Conservation (phyloP, 106 monocot species). For the Posidonia australis region DNA sequence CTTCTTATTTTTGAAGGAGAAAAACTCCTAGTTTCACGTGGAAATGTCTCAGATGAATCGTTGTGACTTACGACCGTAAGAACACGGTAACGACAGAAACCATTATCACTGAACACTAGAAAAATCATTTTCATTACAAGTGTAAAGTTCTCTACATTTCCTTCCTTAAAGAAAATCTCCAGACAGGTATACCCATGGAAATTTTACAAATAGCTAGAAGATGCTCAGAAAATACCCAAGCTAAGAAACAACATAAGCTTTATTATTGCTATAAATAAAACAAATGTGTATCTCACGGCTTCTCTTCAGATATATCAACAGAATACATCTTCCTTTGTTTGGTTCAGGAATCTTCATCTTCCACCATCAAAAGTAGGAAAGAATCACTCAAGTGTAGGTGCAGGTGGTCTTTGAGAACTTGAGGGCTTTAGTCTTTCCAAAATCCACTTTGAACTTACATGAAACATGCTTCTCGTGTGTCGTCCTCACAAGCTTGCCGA, state of each 20-base stretch:
- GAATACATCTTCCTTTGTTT: background rate
- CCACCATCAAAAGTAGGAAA: background rate
- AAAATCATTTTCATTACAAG: no score
- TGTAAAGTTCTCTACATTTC: no score
- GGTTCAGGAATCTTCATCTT: background rate
- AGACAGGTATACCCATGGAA: no score
- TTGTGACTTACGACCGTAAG: no score
- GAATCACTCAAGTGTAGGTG: constrained; percentile 20
- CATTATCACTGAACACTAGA: no score
- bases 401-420: constrained; percentile 45
- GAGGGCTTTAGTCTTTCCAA: constrained; percentile 48
- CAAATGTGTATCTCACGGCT: background rate
- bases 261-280: background rate
- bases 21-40: no score
- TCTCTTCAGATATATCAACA: background rate
- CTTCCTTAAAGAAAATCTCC: no score
- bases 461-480: constrained; percentile 45
- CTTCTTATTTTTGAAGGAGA: no score
- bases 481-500: constrained; percentile 76
- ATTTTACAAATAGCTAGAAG: no score
- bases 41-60: no score
- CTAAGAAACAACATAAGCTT: background rate
- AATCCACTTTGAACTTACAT: constrained; percentile 40
- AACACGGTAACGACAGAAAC: no score
- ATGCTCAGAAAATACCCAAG: background rate